phyloP scores from a whole-genome alignment of 371 early-diverging fungal genomes.

The Basidiobolus meristosporus region DNA sequence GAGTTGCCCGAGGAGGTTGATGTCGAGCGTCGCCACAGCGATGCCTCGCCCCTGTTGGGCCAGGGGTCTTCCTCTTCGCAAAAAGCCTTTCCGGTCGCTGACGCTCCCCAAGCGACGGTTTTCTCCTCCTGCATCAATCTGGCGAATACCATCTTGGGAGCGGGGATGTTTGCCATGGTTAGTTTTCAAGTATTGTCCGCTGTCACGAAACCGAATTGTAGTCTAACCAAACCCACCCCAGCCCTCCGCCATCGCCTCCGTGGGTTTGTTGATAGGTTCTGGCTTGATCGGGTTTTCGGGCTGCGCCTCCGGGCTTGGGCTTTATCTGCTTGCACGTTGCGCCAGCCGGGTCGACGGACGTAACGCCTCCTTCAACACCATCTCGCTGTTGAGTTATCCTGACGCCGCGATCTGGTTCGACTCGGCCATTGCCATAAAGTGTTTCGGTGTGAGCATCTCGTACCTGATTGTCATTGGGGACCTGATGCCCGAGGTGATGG shows the following conservation, averaged over 20 bases:
- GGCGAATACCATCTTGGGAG: slow-evolving; percentile 84
- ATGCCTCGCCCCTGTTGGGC: too few relatives aligned
- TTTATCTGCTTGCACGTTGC: slow-evolving; percentile 60
- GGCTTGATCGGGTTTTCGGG: slow-evolving; percentile 60
- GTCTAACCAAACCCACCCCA: slow-evolving; percentile 7
- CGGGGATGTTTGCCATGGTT: slow-evolving; percentile 96
- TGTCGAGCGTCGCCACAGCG: too few relatives aligned
- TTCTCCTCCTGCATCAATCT: slow-evolving; percentile 36
- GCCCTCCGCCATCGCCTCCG: slow-evolving; percentile 69
- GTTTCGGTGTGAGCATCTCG: slow-evolving; percentile 98
- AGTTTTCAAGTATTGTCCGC: slow-evolving; percentile 2
- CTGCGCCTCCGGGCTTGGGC: slow-evolving; percentile 53
- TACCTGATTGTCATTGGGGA: slow-evolving; percentile 96
- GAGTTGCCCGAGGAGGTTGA: too few relatives aligned
- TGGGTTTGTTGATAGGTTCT: slow-evolving; percentile 72
- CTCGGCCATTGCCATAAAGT: slow-evolving; percentile 95
- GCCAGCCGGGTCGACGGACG: slow-evolving; percentile 57
- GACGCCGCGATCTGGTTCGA: slow-evolving; percentile 80
- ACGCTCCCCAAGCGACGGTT: not conserved
- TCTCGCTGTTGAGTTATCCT: slow-evolving; percentile 85
- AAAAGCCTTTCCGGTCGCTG: too few relatives aligned
- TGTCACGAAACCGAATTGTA: not conserved
- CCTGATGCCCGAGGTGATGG: slow-evolving; percentile 63
- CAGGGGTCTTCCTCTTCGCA: too few relatives aligned
- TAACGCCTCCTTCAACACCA: slow-evolving; percentile 70